These are phyloP conservation scores for Hypocreales sp. DNA, from an alignment of 2,329 filamentous ascomycete species.

Conservation along the genomic window DNA sequence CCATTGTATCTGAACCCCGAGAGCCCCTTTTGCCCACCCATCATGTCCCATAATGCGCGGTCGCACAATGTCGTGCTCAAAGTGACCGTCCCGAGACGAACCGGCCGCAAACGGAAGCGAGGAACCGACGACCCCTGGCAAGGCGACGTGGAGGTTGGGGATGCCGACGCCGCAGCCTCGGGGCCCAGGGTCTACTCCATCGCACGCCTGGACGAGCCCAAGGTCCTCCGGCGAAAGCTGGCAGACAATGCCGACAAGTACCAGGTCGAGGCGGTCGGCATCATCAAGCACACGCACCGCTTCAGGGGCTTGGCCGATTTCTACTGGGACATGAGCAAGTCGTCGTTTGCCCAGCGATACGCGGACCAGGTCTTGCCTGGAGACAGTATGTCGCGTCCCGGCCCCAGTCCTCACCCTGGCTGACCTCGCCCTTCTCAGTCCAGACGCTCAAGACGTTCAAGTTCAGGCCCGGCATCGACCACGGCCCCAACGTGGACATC, in stretches of 20 bases:
- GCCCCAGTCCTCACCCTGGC: no score
- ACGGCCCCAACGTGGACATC: conserved; percentile 47
- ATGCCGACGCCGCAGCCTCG: conserved; percentile 6
- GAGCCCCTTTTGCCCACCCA: conserved; percentile 62
- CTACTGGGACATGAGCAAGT: conserved; percentile 57
- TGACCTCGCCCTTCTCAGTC: conserved; percentile 16
- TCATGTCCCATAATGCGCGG: conserved; percentile 59
- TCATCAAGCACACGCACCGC: conserved; percentile 67
- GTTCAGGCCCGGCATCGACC: conserved; percentile 46
- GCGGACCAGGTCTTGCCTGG: conserved; percentile 56
- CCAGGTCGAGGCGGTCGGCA: conserved; percentile 52
- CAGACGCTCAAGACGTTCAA: conserved; percentile 44
- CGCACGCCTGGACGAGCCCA: conserved; percentile 35
- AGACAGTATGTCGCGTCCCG: conserved; percentile 35
- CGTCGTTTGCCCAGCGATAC: conserved; percentile 56
- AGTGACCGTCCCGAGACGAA: conserved; percentile 73
- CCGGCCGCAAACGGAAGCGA: conserved; percentile 71
- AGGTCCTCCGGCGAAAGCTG: conserved; percentile 43
- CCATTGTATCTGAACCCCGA: conserved; percentile 67
- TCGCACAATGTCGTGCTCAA: conserved; percentile 79
- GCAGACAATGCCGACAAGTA: conserved; percentile 56
- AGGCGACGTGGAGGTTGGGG: conserved; percentile 20
- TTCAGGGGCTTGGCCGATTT: conserved; percentile 84
- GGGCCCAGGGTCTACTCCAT: conserved; percentile 21
- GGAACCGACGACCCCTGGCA: conserved; percentile 55